These are phyloP conservation scores for Teunomyces kruisii DNA, from an alignment of 805 yeast genomes.

Conservation along the genomic window DNA sequence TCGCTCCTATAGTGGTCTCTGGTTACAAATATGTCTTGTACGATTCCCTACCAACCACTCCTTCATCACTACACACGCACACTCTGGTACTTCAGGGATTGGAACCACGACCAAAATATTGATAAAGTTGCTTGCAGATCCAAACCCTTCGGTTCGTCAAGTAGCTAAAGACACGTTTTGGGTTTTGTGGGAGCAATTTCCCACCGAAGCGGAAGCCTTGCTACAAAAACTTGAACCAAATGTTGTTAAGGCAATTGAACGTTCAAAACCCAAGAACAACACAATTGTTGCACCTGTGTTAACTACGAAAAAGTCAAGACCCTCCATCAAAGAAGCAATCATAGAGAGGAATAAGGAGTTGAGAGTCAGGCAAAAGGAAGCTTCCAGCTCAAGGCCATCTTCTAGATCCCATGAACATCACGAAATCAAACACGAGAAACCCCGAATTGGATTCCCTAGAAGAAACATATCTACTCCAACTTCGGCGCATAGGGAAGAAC, in stretches of 20 bases:
- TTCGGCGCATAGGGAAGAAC: background rate
- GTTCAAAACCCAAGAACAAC: conserved; percentile 11
- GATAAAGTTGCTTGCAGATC: conserved; percentile 66
- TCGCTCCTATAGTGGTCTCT: conserved; percentile 63
- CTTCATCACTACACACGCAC: conserved; percentile 25
- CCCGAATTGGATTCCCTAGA: conserved; percentile 6
- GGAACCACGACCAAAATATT: conserved; percentile 53
- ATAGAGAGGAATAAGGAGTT: conserved; percentile 44
- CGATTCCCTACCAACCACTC: conserved; percentile 42
- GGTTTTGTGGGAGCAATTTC: conserved; percentile 59
- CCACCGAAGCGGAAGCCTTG: conserved; percentile 47
- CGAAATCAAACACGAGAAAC: background rate
- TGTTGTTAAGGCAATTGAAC: conserved; percentile 11
- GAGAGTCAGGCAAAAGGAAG: conserved; percentile 20
- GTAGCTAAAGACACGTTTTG: conserved; percentile 73
- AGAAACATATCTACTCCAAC: background rate
- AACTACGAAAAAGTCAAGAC: conserved; percentile 28
- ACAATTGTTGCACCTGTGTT: conserved; percentile 3
- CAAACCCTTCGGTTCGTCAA: conserved; percentile 78
- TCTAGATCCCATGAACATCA: conserved; percentile 14
- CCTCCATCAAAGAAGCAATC: conserved; percentile 50
- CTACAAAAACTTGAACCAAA: conserved; percentile 17
- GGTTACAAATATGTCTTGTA: conserved; percentile 64
- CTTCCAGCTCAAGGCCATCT: conserved; percentile 19
- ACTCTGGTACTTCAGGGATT: conserved; percentile 14